These are phyloP conservation scores for Aspergillus avenaceus DNA, from an alignment of 495 filamentous ascomycete genomes.

Conservation along the genomic window DNA sequence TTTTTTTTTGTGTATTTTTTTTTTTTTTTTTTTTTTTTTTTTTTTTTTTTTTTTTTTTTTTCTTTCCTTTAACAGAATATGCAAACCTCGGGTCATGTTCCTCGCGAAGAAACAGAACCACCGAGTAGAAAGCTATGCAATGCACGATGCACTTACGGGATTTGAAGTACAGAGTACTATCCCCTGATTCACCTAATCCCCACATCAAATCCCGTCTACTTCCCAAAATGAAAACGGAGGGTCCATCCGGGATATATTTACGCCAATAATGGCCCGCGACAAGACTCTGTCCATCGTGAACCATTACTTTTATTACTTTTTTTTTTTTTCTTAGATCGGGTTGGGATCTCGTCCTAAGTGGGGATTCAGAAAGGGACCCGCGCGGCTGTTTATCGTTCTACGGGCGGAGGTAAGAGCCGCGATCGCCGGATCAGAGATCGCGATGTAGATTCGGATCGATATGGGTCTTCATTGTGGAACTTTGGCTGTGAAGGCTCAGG, in stretches of 20 bases:
- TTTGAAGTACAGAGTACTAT: background rate
- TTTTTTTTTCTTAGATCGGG: background rate
- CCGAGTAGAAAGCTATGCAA: background rate
- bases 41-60: too few species aligned
- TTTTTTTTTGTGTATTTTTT: too few species aligned
- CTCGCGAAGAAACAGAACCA: background rate
- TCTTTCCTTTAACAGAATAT: too few species aligned
- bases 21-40: too few species aligned
- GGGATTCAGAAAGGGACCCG: too few species aligned
- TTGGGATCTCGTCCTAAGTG: too few species aligned
- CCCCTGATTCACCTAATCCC: background rate
- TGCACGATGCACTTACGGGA: background rate
- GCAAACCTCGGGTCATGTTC: too few species aligned
- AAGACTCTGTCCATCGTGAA: too few species aligned
- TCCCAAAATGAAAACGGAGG: background rate
- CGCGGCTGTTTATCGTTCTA: background rate
- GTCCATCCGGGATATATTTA: too few species aligned
- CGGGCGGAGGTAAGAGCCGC: slow-evolving; percentile 7
- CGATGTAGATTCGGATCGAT: background rate
- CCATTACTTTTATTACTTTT: too few species aligned
- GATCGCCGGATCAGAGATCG: slow-evolving; percentile 9
- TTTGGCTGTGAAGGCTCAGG: too few species aligned
- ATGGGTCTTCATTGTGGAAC: background rate
- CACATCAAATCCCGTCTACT: background rate
- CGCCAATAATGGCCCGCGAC: background rate